phyloP scores from a whole-genome alignment of 2,329 filamentous ascomycete genomes.

The Cladosporium sp. region DNA sequence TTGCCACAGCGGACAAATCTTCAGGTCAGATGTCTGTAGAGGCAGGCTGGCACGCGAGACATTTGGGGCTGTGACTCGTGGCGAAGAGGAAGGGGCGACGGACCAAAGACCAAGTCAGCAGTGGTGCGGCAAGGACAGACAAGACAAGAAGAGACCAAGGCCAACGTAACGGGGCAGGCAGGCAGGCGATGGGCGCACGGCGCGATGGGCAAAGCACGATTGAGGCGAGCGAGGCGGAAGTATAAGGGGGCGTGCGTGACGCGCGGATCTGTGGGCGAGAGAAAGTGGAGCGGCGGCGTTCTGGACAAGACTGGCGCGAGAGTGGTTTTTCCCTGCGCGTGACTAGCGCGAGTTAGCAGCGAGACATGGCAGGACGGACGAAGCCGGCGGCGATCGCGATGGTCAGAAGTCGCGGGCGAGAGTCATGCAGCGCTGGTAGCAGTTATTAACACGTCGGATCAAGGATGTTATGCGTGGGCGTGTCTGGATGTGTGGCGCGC shows the following conservation, averaged over 20 bases:
- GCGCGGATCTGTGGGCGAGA: neutral
- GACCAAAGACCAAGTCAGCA: neutral
- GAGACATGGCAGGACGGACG: conserved; percentile 3
- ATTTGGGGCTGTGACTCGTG: conserved; percentile 7
- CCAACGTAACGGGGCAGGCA: neutral
- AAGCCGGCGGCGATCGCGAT: conserved; percentile 11
- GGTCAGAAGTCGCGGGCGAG: conserved; percentile 13
- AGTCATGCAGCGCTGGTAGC: conserved; percentile 1
- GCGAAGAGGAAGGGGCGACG: neutral
- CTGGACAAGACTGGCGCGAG: conserved; percentile 12
- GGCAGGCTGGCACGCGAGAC: conserved; percentile 10
- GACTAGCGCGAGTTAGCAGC: conserved; percentile 10
- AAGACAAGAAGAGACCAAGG: too few relatives aligned
- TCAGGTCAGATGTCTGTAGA: neutral
- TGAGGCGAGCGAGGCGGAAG: conserved; percentile 16
- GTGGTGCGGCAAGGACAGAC: neutral
- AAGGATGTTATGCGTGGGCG: neutral
- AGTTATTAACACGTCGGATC: neutral
- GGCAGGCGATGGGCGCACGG: neutral
- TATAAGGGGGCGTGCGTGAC: conserved; percentile 14
- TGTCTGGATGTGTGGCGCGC: conserved; percentile 9
- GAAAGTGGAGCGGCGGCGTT: conserved; percentile 13
- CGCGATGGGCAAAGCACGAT: conserved; percentile 8
- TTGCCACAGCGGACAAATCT: neutral
- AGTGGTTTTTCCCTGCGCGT: conserved; percentile 17